Percentiles rank a stretch among this genome's conserved stretches.
These are phyloP conservation scores for Phytophthora pisi DNA, from an alignment of 352 stramenopile genomes.

Conservation along the genomic window DNA sequence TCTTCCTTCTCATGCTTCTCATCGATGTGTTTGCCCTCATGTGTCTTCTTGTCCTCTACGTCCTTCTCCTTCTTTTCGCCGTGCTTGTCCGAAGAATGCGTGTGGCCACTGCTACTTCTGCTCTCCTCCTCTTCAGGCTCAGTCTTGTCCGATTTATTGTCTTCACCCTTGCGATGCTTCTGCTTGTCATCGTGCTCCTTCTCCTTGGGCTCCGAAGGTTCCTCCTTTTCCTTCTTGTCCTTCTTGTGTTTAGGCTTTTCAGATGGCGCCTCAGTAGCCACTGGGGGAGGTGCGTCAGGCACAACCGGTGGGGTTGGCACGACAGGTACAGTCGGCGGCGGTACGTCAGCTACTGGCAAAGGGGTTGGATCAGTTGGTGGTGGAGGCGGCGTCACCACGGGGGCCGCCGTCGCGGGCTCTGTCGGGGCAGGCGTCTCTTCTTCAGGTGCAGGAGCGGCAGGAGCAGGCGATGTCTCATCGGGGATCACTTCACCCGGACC, in stretches of 20 bases:
- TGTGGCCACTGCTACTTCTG: constrained; percentile 3
- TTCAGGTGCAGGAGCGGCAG: constrained; percentile 6
- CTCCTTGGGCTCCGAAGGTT: constrained; percentile 9
- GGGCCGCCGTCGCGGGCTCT: constrained; percentile 9
- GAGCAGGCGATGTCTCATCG: constrained; percentile 5
- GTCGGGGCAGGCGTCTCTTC: constrained; percentile 10
- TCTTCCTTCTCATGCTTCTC: constrained; percentile 14
- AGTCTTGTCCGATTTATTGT: constrained; percentile 18
- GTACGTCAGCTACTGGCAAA: not conserved
- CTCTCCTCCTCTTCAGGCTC: constrained; percentile 12
- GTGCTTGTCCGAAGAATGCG: constrained; percentile 20
- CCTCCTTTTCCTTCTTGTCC: constrained; percentile 23
- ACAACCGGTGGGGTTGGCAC: constrained; percentile 10
- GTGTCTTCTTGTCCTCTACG: constrained; percentile 10
- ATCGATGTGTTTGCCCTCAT: constrained; percentile 1
- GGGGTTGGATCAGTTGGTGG: constrained; percentile 7
- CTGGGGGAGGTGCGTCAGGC: constrained; percentile 7
- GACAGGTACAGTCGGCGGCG: constrained; percentile 11
- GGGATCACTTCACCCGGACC: constrained; percentile 20
- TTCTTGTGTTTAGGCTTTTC: constrained; percentile 29
- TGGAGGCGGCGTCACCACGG: constrained; percentile 5
- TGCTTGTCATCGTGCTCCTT: constrained; percentile 8
- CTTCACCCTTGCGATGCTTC: constrained; percentile 16
- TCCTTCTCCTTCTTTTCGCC: constrained; percentile 9
- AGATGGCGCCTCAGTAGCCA: constrained; percentile 7